Evolutionary conservation across 176 grass and related monocot genomes (phyloP), one percentile per base, ranked within the genome.

Genomic region (Carex littledalei): DNA sequence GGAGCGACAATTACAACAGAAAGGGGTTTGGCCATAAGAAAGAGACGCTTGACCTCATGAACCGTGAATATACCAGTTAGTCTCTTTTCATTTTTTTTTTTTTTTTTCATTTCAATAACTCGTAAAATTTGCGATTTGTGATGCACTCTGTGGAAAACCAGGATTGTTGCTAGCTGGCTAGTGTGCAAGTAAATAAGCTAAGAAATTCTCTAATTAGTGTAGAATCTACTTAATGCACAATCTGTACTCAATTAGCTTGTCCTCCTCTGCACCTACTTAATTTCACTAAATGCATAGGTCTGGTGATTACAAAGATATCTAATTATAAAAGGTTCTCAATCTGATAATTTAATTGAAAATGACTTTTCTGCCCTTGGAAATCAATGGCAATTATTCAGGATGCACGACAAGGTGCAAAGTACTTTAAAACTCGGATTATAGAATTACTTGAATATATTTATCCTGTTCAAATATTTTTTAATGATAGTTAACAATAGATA

Each of bases 1-100:
- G 96, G 90, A 94, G 96, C 88, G 91, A 95, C 22, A 95, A 99
- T 85, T 99, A 99, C 88, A 99, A 99, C 84, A 88, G 93, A 73
- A 91, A 91, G 43, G 96, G 96, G 0, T 99, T 99, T 84, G 96
- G 96, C 0, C 82, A 95, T 90, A 99, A 99, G 96, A 92, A 99
- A 86, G 96, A 99, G 90, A 99, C 96, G 29, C 91, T 99, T 65
- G 88, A 94, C 45, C 93, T 94, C 85, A 95, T 99, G 93, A 89
- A 87, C 90, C 84, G 88, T 53, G 93, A 95, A 85, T 99, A 91
- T 91, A 99, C 93, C 84, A 99, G 96, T 99, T 81, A 86, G 91
- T 78, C 0, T 73, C 10, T 76, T 41, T 41, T 72, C 0, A 60
- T n/a, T n/a, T n/a, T n/a, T n/a, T n/a, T n/a, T 0, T 57, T 35